phyloP scores from a whole-genome alignment of 1,284 basidiomycete genomes.

The Taiwanofungus camphoratus region DNA sequence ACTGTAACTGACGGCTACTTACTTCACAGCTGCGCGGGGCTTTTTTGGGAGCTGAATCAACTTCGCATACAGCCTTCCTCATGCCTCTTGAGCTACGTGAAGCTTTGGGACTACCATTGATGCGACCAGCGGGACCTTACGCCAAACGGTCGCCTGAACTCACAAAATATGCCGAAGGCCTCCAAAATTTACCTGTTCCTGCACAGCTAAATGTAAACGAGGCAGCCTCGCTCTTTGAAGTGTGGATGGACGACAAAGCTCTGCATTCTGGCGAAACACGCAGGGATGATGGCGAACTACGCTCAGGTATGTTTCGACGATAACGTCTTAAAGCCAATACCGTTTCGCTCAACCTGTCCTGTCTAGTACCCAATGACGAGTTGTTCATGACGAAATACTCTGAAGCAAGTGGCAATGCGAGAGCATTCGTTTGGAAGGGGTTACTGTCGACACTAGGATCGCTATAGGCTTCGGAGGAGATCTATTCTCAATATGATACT shows the following conservation, averaged over 20 bases:
- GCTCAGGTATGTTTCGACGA: conserved; percentile 1
- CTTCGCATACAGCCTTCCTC: conserved; percentile 47
- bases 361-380: conserved; percentile 40
- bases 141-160: conserved; percentile 41
- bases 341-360: not conserved
- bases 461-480: too few species aligned
- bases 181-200: conserved; percentile 52
- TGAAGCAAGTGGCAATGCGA: conserved; percentile 66
- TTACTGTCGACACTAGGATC: conserved; percentile 35
- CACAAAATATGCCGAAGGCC: conserved; percentile 46
- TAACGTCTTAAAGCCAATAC: conserved; percentile 7
- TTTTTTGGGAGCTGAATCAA: conserved; percentile 60
- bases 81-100: conserved; percentile 56
- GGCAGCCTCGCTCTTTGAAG: conserved; percentile 61
- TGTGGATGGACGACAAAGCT: conserved; percentile 58
- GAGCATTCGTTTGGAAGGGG: conserved; percentile 72
- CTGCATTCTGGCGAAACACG: conserved; percentile 40
- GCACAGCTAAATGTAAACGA: conserved; percentile 53
- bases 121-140: conserved; percentile 41
- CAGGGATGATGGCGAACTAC: not conserved
- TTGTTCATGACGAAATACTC: conserved; percentile 68
- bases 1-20: conserved; percentile 12
- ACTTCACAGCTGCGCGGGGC: conserved; percentile 49
- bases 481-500: too few species aligned
- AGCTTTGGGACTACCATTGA: conserved; percentile 39